These are phyloP conservation scores for Penicillium dipodomyicola DNA, from an alignment of 495 filamentous ascomycete genomes.

Conservation along the genomic window DNA sequence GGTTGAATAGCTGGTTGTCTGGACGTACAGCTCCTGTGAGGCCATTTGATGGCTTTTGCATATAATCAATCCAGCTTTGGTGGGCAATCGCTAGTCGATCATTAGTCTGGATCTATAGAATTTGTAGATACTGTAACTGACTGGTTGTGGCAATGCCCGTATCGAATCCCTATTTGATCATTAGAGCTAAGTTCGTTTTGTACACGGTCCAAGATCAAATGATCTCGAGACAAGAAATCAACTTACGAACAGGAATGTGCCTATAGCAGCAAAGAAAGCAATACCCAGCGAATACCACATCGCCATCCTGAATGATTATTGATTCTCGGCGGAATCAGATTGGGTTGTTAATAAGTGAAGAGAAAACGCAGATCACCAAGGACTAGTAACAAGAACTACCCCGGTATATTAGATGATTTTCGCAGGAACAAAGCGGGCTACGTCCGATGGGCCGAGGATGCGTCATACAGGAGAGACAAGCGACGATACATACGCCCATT, in stretches of 20 bases:
- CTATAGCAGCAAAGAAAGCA: slow-evolving; percentile 55
- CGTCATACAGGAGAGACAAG: slow-evolving; percentile 12
- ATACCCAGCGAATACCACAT: slow-evolving; percentile 47
- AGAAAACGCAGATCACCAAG: neutral
- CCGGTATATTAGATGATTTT: neutral
- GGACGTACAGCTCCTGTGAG: slow-evolving; percentile 54
- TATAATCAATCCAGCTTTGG: slow-evolving; percentile 59
- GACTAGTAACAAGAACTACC: neutral
- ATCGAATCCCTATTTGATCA: slow-evolving; percentile 50
- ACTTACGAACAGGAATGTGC: slow-evolving; percentile 57
- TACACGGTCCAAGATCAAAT: neutral
- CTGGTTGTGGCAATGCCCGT: slow-evolving; percentile 60
- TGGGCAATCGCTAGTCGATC: slow-evolving; percentile 52
- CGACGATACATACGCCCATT: neutral
- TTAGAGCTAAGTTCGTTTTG: neutral
- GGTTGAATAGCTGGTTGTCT: neutral
- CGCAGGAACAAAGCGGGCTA: slow-evolving; percentile 8
- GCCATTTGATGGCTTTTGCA: slow-evolving; percentile 52
- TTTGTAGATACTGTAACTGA: slow-evolving; percentile 29
- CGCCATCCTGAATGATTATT: slow-evolving; percentile 30
- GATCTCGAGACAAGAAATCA: neutral
- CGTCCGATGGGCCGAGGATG: slow-evolving; percentile 27
- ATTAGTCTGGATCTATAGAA: slow-evolving; percentile 12
- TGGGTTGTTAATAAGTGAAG: neutral
- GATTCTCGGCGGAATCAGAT: slow-evolving; percentile 6